Percentiles rank a stretch among this genome's conserved stretches.
phyloP scores from a whole-genome alignment of 2,329 filamentous ascomycete species.

The Aspergillus uvarum region DNA sequence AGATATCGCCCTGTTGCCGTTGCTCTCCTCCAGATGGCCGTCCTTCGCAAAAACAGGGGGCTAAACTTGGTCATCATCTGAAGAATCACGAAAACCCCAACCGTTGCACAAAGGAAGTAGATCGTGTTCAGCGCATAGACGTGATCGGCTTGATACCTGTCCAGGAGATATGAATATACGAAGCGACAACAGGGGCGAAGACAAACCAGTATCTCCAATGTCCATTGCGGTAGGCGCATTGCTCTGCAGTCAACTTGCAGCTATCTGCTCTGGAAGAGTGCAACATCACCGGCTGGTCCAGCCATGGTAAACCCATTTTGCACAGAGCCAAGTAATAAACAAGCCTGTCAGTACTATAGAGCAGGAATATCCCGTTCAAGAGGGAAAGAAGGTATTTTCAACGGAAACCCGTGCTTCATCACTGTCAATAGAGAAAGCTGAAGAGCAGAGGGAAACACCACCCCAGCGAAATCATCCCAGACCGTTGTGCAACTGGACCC shows the following conservation, averaged over 20 bases:
- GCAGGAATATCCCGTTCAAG: no score
- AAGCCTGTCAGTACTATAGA: no score
- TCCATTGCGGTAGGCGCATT: slow-evolving; percentile 29
- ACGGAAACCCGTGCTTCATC: no score
- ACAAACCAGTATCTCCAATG: slow-evolving; percentile 35
- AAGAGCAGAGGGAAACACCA: no score
- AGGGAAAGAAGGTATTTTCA: no score
- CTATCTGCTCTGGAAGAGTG: slow-evolving; percentile 31
- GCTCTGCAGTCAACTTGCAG: slow-evolving; percentile 30
- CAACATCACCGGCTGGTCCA: slow-evolving; percentile 33
- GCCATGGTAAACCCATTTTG: slow-evolving; percentile 28
- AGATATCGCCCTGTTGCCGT: slow-evolving; percentile 43
- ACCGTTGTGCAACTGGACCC: not conserved
- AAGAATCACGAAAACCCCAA: slow-evolving; percentile 50
- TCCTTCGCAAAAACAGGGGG: slow-evolving; percentile 28
- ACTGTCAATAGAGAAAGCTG: no score
- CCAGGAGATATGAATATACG: not conserved
- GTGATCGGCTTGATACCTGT: slow-evolving; percentile 56
- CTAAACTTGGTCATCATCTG: slow-evolving; percentile 35
- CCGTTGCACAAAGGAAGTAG: slow-evolving; percentile 53
- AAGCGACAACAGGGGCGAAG: not conserved
- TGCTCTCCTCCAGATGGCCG: slow-evolving; percentile 31
- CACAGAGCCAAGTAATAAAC: not conserved
- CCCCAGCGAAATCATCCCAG: no score
- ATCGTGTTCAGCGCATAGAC: slow-evolving; percentile 54